Conservation (phyloP, 163 green algal genomes). For the Scenedesmus sp. region DNA sequence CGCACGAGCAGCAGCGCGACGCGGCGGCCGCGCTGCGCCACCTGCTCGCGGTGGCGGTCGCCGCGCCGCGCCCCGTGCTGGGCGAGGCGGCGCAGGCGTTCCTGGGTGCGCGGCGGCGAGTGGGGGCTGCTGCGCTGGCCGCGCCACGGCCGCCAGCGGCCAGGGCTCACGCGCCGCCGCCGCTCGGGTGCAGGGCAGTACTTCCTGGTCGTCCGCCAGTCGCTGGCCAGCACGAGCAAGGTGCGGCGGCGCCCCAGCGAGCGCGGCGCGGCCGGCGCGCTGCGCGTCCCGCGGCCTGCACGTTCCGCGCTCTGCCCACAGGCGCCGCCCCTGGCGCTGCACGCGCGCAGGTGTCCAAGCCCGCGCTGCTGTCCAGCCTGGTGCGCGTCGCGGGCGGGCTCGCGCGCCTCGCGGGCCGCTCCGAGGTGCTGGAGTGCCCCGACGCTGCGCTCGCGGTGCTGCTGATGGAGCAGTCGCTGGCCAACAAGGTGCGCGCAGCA, state of each 20-base stretch:
- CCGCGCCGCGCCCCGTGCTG: constrained; percentile 1
- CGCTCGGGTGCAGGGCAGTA: constrained; percentile 7
- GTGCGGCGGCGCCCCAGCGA: neutral
- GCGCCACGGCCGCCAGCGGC: too few relatives aligned
- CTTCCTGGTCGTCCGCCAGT: constrained; percentile 35
- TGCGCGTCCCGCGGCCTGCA: too few relatives aligned
- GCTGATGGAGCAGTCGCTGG: constrained; percentile 33
- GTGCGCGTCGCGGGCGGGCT: neutral
- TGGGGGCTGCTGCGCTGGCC: too few relatives aligned
- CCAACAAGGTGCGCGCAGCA: constrained; percentile 33
- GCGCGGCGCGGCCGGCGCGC: too few relatives aligned
- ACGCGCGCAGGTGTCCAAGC: constrained; percentile 18
- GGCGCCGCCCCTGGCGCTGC: neutral
- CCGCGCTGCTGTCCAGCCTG: constrained; percentile 18
- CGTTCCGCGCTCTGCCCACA: neutral
- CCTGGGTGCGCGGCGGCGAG: constrained; percentile 14
- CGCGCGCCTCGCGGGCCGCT: constrained; percentile 23
- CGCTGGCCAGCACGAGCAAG: constrained; percentile 32
- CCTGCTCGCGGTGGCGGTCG: constrained; percentile 4
- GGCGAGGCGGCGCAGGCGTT: constrained; percentile 21
- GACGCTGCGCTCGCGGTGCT: constrained; percentile 20
- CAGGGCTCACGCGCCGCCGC: too few relatives aligned
- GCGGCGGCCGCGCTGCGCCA: constrained; percentile 17
- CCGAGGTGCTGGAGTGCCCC: constrained; percentile 12
- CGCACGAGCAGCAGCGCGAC: neutral